These are phyloP conservation scores for Syzygium aromaticum DNA, from an alignment of 345 rosid genomes.

Conservation along the genomic window DNA sequence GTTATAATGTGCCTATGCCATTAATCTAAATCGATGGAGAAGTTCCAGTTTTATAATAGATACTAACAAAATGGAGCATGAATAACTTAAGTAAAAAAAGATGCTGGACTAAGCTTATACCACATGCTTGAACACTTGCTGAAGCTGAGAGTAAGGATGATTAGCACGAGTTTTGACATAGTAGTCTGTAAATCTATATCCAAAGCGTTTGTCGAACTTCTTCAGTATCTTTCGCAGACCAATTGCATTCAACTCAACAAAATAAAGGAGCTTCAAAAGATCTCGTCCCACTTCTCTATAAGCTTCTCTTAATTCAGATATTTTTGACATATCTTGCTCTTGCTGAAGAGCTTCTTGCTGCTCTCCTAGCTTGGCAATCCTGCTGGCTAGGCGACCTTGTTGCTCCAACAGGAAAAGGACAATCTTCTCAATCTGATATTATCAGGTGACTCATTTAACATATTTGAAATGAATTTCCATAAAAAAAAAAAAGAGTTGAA, in stretches of 20 bases:
- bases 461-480: not conserved
- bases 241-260: slow-evolving; percentile 89
- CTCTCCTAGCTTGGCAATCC: slow-evolving; percentile 59
- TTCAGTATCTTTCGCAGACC: slow-evolving; percentile 96
- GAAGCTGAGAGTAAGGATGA: slow-evolving; percentile 98
- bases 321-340: slow-evolving; percentile 54
- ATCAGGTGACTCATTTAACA: not conserved
- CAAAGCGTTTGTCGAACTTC: slow-evolving; percentile 96
- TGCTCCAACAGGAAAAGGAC: slow-evolving; percentile 95
- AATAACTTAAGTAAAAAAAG: not conserved
- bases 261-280: slow-evolving; percentile 74
- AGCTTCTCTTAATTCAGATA: slow-evolving; percentile 59
- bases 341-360: slow-evolving; percentile 50
- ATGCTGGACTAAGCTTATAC: slow-evolving; percentile 24
- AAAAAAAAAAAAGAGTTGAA: not conserved
- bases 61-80: not conserved
- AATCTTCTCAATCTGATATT: slow-evolving; percentile 83
- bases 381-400: slow-evolving; percentile 80
- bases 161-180: slow-evolving; percentile 96
- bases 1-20: not conserved
- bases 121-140: slow-evolving; percentile 99
- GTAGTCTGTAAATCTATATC: slow-evolving; percentile 86
- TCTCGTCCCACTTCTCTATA: slow-evolving; percentile 66
- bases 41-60: not conserved
- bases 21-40: not conserved